Evolutionary conservation across 345 rosid genomes (phyloP).

Genomic region (Nasturtium officinale): DNA sequence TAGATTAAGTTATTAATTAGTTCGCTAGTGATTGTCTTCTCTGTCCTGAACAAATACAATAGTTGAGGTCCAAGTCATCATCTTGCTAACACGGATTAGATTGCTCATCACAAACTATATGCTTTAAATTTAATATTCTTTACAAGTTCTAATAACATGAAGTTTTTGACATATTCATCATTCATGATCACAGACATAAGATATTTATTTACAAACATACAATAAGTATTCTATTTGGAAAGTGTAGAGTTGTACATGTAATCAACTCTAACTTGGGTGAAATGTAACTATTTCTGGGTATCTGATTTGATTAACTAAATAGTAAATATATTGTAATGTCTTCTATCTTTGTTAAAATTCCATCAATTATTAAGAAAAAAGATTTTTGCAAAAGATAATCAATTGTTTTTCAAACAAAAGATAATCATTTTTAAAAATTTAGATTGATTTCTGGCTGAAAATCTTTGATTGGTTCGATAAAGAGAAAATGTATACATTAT

Average conservation of each 20-base stretch:
- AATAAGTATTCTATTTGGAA: background rate
- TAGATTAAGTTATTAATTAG: background rate
- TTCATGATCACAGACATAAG: background rate
- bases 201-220: background rate
- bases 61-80: constrained; percentile 1
- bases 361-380: background rate
- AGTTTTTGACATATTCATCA: background rate
- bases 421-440: background rate
- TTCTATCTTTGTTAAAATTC: too few species aligned
- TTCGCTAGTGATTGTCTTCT: background rate
- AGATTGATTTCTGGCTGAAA: background rate
- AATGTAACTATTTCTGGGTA: background rate
- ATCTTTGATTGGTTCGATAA: background rate
- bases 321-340: background rate
- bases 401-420: too few species aligned
- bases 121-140: background rate
- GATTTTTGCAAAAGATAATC: too few species aligned
- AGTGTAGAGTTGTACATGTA: background rate
- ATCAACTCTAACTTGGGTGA: background rate
- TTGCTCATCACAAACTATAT: background rate
- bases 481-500: background rate
- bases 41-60: background rate
- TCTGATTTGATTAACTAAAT: background rate
- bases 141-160: background rate
- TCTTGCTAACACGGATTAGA: background rate